Evolutionary conservation across 1,284 basidiomycete genomes (phyloP).

Genomic region (Tetrapyrgos nigripes): DNA sequence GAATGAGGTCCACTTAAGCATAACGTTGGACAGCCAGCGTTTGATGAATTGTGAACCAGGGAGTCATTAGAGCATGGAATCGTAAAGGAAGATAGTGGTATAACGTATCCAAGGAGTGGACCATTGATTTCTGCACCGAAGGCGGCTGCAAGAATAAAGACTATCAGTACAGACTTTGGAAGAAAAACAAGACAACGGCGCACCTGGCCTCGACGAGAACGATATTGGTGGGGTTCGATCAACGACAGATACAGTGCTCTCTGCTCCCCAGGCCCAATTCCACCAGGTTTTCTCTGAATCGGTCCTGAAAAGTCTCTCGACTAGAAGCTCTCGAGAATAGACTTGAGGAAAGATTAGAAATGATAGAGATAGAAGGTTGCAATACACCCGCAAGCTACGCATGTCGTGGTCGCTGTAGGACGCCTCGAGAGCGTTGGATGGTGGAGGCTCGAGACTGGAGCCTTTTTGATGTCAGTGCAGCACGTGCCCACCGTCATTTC

Average conservation of each 20-base stretch:
- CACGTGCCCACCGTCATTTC: background rate
- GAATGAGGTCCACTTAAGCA: slow-evolving; percentile 59
- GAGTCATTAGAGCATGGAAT: slow-evolving; percentile 49
- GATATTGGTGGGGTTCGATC: slow-evolving; percentile 70
- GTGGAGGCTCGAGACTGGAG: background rate
- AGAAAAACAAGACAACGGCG: slow-evolving; percentile 5
- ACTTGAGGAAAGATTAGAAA: slow-evolving; percentile 1
- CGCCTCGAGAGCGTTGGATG: background rate
- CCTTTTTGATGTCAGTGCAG: background rate
- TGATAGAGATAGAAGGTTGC: background rate
- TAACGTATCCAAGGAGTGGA: slow-evolving; percentile 78
- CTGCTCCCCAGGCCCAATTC: slow-evolving; percentile 75
- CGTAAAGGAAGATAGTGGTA: slow-evolving; percentile 78
- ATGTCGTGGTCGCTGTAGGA: background rate
- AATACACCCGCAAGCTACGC: background rate
- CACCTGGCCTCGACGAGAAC: slow-evolving; percentile 66
- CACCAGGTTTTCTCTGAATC: slow-evolving; percentile 59
- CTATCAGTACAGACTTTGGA: background rate
- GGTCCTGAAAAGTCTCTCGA: slow-evolving; percentile 4
- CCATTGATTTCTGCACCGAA: slow-evolving; percentile 77
- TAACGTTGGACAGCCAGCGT: slow-evolving; percentile 69
- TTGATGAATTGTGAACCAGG: slow-evolving; percentile 33
- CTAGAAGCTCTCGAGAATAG: slow-evolving; percentile 4
- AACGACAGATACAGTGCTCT: slow-evolving; percentile 80
- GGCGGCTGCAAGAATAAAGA: slow-evolving; percentile 54